Base-by-base conservation (phyloP, 1,284 basidiomycete genomes). In the Moesziomyces parantarcticus region DNA sequence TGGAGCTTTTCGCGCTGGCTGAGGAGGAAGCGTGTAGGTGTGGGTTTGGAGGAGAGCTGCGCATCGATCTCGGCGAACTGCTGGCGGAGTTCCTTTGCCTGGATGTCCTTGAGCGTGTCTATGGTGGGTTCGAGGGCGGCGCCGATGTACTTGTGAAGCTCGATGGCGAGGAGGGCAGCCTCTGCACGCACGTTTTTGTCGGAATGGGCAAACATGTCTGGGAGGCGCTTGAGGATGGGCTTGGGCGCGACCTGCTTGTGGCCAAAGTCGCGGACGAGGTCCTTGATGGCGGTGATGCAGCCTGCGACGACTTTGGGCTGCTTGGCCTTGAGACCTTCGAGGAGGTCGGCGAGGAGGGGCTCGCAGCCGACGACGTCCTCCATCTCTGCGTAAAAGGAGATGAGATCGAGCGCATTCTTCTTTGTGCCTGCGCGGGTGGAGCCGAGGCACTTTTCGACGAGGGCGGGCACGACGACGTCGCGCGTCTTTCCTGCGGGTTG, bases 121-220 rank as follows among this genome's bases (percentile, higher is more conserved):
- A 99, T 86, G 85, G 91, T 93, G 45, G 94, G 89, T 57, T 94
- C 90, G 64, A 99, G 91, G 0, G 90, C 92, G 1, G 91, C 87
- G 22, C 97, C 97, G 71, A 99, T 90, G 83, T 90, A 95, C 70
- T 91, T 91, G 86, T 99, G 96, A 7, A 99, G 85, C 4, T 88
- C 87, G 74, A 92, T 89, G 0, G 90, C 88, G 20, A 99, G 90
- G 41, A 87, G 86, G 0, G 89, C 90, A 39, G 94, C 96, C 76
- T 99, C 97, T 1, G 93, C 90, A 65, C 97, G 92, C 49, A 99
- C 97, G 36, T 89, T 92, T 86, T 99, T 99, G 86, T 99, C 97
- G 14, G 90, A 90, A 81, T 99, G 97, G 3, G 89, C 90, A 76
- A 99, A 99, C 62, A 98, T 92, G 85, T 94, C 97, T 18, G 94